Evolutionary conservation across 805 yeast genomes (phyloP), one percentile per base, ranked within the genome.

Genomic region (Clavispora phyllophila): DNA sequence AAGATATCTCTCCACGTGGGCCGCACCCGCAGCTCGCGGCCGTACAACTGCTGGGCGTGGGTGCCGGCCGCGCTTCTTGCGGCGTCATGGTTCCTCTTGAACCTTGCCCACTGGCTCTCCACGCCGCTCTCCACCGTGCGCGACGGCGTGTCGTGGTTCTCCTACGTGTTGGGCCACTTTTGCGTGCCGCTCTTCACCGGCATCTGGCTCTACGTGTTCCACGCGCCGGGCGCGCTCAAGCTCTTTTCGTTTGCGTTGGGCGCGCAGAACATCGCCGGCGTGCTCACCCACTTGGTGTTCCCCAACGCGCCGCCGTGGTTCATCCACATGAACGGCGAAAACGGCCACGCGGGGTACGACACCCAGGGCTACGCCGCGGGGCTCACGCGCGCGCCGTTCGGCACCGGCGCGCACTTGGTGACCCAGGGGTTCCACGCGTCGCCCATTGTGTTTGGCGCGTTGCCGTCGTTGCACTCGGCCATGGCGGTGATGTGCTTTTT

Each of bases 301-400:
- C 90, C 90, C 20, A 81, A 78, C 56, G 85, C 87, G 1, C 85
- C 89, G 0, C 89, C 89, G 3, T 80, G 87, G 82, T 83, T 81
- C 57, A 76, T 80, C 37, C 81, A 77, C 54, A 47, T 78, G 46
- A 72, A 82, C 50, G 86, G 87, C 3, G 72, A 73, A 18, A 75
- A 78, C 48, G 73, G 70, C 56, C 43, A 65, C 9, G 83, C 84
- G 1, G 68, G 72, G 47, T 83, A 82, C 57, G 76, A 75, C 25
- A 79, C 79, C 73, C 74, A 75, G 12, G 87, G 87, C 12, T 83
- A 76, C 54, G 84, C 87, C 2, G 90, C 87, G 12, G 88, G 88
- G 2, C 64, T 82, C 34, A 76, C 79, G 3, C 65, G 87, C 36
- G 81, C 79, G n/a, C 87, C 82, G 54, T 61, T 73, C 23, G 81